Percentiles rank a stretch among this genome's conserved stretches.
These are phyloP conservation scores for Xylaria sp. DNA, from an alignment of 2,329 filamentous ascomycete species.

Conservation along the genomic window DNA sequence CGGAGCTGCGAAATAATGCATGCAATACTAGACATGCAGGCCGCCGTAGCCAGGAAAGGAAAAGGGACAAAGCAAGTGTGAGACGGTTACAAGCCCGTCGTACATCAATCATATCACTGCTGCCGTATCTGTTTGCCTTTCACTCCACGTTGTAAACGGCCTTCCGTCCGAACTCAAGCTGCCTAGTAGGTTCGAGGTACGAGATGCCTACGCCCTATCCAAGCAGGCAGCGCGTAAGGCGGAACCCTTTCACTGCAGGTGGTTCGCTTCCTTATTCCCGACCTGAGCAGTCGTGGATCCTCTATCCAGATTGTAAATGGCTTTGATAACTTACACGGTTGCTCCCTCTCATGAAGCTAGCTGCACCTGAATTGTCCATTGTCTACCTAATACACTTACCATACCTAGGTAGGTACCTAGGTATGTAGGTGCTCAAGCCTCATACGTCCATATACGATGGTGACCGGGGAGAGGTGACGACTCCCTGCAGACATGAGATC, in stretches of 20 bases:
- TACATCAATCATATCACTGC: slow-evolving; percentile 5
- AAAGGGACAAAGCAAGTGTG: slow-evolving; percentile 1
- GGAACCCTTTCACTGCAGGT: background rate
- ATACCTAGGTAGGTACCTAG: too few relatives aligned
- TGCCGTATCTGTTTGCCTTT: slow-evolving; percentile 14
- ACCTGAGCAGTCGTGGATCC: background rate
- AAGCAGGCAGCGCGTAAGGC: background rate
- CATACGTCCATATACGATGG: background rate
- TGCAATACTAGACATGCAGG: slow-evolving; percentile 21
- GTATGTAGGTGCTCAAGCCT: background rate
- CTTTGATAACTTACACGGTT: background rate
- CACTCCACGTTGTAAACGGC: background rate
- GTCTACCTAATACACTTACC: too few relatives aligned
- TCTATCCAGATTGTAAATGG: background rate
- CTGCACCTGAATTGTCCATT: slow-evolving; percentile 6
- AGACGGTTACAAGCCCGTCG: background rate
- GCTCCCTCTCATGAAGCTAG: slow-evolving; percentile 8
- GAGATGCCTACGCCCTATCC: background rate
- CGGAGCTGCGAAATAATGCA: slow-evolving; percentile 7
- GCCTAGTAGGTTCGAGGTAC: background rate
- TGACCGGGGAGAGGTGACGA: background rate
- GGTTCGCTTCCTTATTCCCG: background rate
- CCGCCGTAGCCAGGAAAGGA: slow-evolving; percentile 17
- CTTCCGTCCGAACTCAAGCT: background rate
- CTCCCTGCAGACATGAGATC: background rate